phyloP scores from a whole-genome alignment of 164 flowering plant species.

The Chimonanthus salicifolius region DNA sequence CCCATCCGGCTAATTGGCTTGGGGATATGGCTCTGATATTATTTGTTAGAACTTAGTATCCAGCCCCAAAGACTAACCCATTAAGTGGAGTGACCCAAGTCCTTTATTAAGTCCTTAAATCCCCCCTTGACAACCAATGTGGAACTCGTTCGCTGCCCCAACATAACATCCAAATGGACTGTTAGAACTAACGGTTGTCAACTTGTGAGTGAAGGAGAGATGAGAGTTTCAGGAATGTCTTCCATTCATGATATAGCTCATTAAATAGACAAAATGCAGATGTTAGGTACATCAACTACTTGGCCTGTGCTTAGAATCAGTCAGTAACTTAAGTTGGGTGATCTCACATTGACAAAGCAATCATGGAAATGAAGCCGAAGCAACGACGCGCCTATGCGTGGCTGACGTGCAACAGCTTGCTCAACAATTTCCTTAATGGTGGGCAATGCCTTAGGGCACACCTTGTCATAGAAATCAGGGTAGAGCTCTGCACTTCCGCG shows the following conservation, averaged over 20 bases:
- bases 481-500: constrained; percentile 21
- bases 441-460: constrained; percentile 23
- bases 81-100: too few relatives aligned
- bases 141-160: too few relatives aligned
- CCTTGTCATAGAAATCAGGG: constrained; percentile 16
- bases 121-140: too few relatives aligned
- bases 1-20: too few relatives aligned
- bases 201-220: not conserved
- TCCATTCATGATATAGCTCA: too few relatives aligned
- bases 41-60: too few relatives aligned
- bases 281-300: not conserved
- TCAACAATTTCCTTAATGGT: constrained; percentile 16
- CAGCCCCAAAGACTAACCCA: too few relatives aligned
- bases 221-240: not conserved
- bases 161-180: too few relatives aligned
- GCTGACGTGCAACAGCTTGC: constrained; percentile 16
- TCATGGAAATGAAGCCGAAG: constrained; percentile 25
- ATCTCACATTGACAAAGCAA: constrained; percentile 28
- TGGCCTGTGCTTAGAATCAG: not conserved
- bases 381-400: constrained; percentile 25
- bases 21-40: too few relatives aligned
- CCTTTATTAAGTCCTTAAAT: too few relatives aligned
- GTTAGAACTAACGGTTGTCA: not conserved
- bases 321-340: not conserved
- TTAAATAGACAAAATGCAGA: too few relatives aligned